phyloP scores from a whole-genome alignment of 2,329 filamentous ascomycete genomes.

The Aspergillus uvarum region DNA sequence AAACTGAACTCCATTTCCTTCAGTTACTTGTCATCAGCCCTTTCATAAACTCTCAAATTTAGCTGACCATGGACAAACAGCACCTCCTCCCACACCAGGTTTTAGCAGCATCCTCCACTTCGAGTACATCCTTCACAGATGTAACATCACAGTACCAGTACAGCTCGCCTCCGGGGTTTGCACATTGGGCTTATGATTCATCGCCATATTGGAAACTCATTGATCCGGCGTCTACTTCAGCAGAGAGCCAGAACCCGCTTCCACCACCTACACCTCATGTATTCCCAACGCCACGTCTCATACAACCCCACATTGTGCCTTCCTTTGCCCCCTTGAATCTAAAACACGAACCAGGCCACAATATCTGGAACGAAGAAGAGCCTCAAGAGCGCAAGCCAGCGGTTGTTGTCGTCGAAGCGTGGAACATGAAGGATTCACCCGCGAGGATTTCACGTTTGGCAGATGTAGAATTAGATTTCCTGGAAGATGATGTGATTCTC shows the following conservation, averaged over 20 bases:
- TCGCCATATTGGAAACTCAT: neutral
- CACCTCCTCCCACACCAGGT: neutral
- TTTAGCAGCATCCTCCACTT: neutral
- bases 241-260: neutral
- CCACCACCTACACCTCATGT: neutral
- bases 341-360: neutral
- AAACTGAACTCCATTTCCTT: neutral
- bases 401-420: neutral
- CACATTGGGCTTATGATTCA: conserved; percentile 4
- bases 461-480: neutral
- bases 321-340: neutral
- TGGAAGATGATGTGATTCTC: conserved; percentile 20
- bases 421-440: neutral
- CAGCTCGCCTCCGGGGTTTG: neutral
- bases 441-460: neutral
- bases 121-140: neutral
- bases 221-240: neutral
- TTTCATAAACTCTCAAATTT: neutral
- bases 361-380: neutral
- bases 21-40: neutral
- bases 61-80: neutral
- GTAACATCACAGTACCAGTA: neutral
- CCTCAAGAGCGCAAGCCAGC: neutral
- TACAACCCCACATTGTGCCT: neutral
- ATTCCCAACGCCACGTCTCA: neutral